These are phyloP conservation scores for Ascomycota sp. DNA, from an alignment of 2,329 filamentous ascomycete species.

Conservation along the genomic window DNA sequence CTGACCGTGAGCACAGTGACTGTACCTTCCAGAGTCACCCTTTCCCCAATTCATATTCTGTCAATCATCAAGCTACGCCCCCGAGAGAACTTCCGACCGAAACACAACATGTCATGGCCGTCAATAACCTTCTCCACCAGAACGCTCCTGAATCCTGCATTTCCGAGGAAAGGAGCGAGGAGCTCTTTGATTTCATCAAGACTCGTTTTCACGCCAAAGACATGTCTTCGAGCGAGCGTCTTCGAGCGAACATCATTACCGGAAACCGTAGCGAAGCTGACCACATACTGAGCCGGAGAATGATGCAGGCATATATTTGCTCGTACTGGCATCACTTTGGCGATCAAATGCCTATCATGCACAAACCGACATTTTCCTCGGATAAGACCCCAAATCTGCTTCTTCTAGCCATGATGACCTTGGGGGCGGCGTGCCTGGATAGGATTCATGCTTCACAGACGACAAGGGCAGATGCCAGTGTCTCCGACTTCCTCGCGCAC, in stretches of 20 bases:
- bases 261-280: conserved; percentile 47
- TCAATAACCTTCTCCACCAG: conserved; percentile 64
- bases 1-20: conserved; percentile 21
- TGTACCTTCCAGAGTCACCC: conserved; percentile 23
- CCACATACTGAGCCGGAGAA: conserved; percentile 58
- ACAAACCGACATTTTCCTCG: conserved; percentile 79
- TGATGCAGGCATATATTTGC: conserved; percentile 87
- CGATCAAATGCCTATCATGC: conserved; percentile 78
- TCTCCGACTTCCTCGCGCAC: conserved; percentile 79
- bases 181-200: conserved; percentile 62
- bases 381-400: conserved; percentile 70
- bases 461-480: conserved; percentile 53
- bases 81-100: conserved; percentile 35
- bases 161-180: conserved; percentile 68
- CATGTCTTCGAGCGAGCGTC: conserved; percentile 47
- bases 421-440: conserved; percentile 76
- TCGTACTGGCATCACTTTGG: conserved; percentile 94
- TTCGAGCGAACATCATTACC: conserved; percentile 55
- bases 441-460: conserved; percentile 53
- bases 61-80: conserved; percentile 23
- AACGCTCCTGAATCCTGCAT: conserved; percentile 58
- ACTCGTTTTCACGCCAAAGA: conserved; percentile 63
- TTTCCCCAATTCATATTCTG: conserved; percentile 22
- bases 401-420: conserved; percentile 71
- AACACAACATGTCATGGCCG: conserved; percentile 66